Conservation (phyloP, 1,284 basidiomycete species). For the Moesziomyces sp. region DNA sequence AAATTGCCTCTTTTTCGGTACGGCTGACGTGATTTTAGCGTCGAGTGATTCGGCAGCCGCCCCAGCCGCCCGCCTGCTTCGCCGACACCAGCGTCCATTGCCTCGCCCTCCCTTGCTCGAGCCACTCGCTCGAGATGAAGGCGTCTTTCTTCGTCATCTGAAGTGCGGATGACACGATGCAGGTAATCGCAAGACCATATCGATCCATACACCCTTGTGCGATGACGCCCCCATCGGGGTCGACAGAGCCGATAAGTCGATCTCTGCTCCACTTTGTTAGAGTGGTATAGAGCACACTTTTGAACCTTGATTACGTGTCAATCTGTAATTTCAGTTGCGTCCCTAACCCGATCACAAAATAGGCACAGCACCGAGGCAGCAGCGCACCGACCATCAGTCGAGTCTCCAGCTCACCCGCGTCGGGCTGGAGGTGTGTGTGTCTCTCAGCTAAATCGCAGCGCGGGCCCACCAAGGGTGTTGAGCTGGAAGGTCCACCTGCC, state of each 20-base stretch:
- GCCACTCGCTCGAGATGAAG: not conserved
- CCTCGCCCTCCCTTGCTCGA: no score
- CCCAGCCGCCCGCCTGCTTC: no score
- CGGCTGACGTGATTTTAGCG: conserved; percentile 40
- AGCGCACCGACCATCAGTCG: conserved; percentile 41
- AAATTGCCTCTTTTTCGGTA: conserved; percentile 32
- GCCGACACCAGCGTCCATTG: not conserved
- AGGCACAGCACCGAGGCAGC: conserved; percentile 1
- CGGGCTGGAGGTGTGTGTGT: not conserved
- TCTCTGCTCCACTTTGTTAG: no score
- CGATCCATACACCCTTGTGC: no score
- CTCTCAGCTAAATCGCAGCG: conserved; percentile 2
- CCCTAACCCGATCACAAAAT: conserved; percentile 28
- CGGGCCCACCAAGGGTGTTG: conserved; percentile 13
- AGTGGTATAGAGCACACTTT: not conserved
- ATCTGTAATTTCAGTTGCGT: conserved; percentile 9
- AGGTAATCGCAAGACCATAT: no score
- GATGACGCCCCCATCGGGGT: not conserved
- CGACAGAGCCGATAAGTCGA: no score
- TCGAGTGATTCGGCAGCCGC: no score
- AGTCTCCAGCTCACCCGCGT: conserved; percentile 15
- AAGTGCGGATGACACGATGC: no score
- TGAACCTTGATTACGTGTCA: conserved; percentile 10
- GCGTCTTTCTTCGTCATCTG: not conserved
- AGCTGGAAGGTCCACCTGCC: conserved; percentile 34